Evolutionary conservation across 192 early-diverging fungal species (phyloP).

Genomic region (Borealophlyctis nickersoniae): DNA sequence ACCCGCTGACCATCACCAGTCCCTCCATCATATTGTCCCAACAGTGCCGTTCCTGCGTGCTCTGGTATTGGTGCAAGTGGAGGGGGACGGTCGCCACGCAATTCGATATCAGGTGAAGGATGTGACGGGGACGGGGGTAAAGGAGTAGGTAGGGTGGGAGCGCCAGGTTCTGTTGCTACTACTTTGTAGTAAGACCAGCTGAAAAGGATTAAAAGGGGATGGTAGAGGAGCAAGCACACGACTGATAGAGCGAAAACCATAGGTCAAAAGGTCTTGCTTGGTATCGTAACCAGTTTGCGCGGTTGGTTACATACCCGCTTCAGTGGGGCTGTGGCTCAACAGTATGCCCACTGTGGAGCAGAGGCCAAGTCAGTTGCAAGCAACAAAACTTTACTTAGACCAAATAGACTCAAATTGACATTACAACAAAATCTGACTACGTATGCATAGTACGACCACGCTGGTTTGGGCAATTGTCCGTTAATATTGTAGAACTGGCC

Average conservation of each 20-base stretch:
- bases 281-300: no score
- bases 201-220: conserved; percentile 23
- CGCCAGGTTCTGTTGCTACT: conserved; percentile 18
- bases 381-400: neutral
- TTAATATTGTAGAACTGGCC: neutral
- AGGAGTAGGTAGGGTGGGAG: conserved; percentile 7
- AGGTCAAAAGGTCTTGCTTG: no score
- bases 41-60: no score
- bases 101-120: neutral
- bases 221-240: conserved; percentile 10
- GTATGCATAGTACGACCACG: conserved; percentile 32
- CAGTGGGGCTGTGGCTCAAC: neutral
- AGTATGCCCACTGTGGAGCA: neutral
- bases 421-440: conserved; percentile 19
- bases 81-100: neutral
- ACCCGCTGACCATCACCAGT: no score
- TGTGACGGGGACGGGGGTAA: neutral
- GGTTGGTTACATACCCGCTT: neutral
- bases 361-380: neutral
- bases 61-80: neutral
- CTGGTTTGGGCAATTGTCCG: neutral
- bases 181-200: conserved; percentile 23
- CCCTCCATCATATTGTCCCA: no score
- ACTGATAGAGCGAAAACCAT: neutral
- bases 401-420: neutral